Conservation (phyloP, 2,329 filamentous ascomycete genomes). For the Colletotrichum sp. region DNA sequence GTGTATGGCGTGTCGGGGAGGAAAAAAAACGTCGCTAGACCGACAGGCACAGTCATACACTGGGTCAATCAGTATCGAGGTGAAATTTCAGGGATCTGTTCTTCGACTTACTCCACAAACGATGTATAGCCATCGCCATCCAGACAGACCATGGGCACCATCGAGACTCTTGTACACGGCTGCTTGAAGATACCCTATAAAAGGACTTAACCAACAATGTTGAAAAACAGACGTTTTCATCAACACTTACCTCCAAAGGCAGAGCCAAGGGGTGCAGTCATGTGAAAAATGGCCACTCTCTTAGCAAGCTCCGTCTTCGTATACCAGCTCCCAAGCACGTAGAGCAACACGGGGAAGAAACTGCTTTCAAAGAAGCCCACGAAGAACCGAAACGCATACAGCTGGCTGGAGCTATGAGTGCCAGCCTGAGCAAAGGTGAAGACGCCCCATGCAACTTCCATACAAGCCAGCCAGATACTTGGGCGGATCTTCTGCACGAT, state of each 20-base stretch:
- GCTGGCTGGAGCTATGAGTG: conserved; percentile 29
- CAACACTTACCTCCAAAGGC: conserved; percentile 50
- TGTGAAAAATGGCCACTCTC: conserved; percentile 51
- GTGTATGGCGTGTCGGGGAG: conserved; percentile 17
- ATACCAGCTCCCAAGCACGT: conserved; percentile 51
- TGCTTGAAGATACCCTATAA: conserved; percentile 55
- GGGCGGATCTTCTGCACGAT: conserved; percentile 31
- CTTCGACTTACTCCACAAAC: conserved; percentile 35
- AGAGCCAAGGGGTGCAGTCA: conserved; percentile 54
- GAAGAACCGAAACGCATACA: conserved; percentile 49
- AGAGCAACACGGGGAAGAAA: conserved; percentile 28
- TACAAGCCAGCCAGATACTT: conserved; percentile 29
- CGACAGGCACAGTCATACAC: conserved; percentile 25
- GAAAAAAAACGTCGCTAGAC: neutral
- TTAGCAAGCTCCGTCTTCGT: conserved; percentile 48
- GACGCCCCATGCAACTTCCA: conserved; percentile 28
- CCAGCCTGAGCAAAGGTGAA: conserved; percentile 12
- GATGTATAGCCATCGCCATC: conserved; percentile 45
- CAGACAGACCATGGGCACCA: conserved; percentile 47
- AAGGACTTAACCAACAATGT: neutral
- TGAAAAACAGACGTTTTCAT: neutral
- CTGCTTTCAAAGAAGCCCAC: conserved; percentile 45
- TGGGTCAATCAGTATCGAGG: neutral
- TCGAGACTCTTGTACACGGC: conserved; percentile 58
- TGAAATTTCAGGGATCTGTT: neutral